Evolutionary conservation across 352 stramenopile genomes (phyloP).

Genomic region (Phytophthora macrochlamydospora): DNA sequence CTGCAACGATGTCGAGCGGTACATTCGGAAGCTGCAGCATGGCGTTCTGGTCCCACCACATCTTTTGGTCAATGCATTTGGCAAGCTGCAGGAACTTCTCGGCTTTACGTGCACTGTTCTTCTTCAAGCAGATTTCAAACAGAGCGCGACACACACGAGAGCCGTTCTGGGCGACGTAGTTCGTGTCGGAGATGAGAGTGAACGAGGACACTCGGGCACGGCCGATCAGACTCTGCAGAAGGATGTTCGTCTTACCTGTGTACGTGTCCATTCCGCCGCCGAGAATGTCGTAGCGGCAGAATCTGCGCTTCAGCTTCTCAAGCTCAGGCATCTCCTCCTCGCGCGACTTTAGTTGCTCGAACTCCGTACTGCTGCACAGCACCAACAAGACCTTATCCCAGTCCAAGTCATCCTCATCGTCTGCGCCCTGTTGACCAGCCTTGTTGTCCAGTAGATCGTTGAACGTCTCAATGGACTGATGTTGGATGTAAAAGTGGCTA

Average conservation of each 20-base stretch:
- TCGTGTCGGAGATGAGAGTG: conserved; percentile 98
- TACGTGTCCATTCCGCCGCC: conserved; percentile 92
- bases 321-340: conserved; percentile 95
- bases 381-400: conserved; percentile 78
- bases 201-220: conserved; percentile 92
- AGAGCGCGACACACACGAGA: conserved; percentile 96
- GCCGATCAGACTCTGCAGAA: conserved; percentile 91
- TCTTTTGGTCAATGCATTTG: conserved; percentile 97
- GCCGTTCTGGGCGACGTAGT: conserved; percentile 99
- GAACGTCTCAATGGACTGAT: conserved; percentile 98
- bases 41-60: conserved; percentile 97
- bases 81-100: conserved; percentile 96
- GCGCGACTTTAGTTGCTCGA: conserved; percentile 96
- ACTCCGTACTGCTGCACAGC: conserved; percentile 92
- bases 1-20: conserved; percentile 86
- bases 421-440: conserved; percentile 31
- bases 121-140: conserved; percentile 98
- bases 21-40: conserved; percentile 93
- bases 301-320: conserved; percentile 91
- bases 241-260: conserved; percentile 96
- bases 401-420: conserved; percentile 53
- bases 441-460: conserved; percentile 93
- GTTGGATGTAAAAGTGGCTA: conserved; percentile 99
- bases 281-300: conserved; percentile 89
- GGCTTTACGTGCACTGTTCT: conserved; percentile 83